These are phyloP conservation scores for Helotiales sp. DNA, from an alignment of 2,329 filamentous ascomycete genomes.

Conservation along the genomic window DNA sequence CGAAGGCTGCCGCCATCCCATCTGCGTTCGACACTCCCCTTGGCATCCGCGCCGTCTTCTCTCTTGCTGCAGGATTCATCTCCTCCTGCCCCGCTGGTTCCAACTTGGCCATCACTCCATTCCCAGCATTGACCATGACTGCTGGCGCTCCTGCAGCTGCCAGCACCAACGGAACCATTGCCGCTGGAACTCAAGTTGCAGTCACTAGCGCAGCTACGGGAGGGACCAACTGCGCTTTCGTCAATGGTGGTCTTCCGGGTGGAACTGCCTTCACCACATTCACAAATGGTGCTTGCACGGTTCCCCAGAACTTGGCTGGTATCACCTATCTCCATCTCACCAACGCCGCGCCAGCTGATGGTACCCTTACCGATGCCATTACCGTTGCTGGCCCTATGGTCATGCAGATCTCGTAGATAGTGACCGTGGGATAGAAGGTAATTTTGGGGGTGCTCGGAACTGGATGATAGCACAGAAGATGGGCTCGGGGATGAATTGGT, in stretches of 20 bases:
- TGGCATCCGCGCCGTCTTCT: conserved; percentile 68
- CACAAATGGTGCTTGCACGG: conserved; percentile 53
- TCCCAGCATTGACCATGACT: conserved; percentile 60
- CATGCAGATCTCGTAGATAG: conserved; percentile 39
- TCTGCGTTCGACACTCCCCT: conserved; percentile 71
- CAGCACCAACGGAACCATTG: conserved; percentile 42
- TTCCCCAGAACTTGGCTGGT: conserved; percentile 63
- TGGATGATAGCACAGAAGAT: neutral
- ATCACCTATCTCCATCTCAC: conserved; percentile 69
- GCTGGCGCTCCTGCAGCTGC: conserved; percentile 40
- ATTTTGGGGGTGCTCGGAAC: conserved; percentile 1
- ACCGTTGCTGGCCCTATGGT: conserved; percentile 66
- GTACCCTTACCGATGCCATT: conserved; percentile 59
- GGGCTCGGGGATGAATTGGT: conserved; percentile 2
- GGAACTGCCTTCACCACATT: conserved; percentile 62
- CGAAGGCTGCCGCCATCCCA: conserved; percentile 59
- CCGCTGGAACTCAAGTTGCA: conserved; percentile 44
- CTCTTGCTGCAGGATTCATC: conserved; percentile 73
- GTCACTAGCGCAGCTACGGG: conserved; percentile 52
- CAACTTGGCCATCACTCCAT: conserved; percentile 61
- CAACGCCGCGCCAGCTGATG: conserved; percentile 49
- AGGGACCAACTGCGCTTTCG: conserved; percentile 66
- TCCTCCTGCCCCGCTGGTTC: conserved; percentile 64
- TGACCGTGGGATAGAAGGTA: neutral
- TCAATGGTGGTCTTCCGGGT: conserved; percentile 56